Base-by-base conservation (phyloP, 1,284 basidiomycete genomes). In the Afroboletus lepidellus region DNA sequence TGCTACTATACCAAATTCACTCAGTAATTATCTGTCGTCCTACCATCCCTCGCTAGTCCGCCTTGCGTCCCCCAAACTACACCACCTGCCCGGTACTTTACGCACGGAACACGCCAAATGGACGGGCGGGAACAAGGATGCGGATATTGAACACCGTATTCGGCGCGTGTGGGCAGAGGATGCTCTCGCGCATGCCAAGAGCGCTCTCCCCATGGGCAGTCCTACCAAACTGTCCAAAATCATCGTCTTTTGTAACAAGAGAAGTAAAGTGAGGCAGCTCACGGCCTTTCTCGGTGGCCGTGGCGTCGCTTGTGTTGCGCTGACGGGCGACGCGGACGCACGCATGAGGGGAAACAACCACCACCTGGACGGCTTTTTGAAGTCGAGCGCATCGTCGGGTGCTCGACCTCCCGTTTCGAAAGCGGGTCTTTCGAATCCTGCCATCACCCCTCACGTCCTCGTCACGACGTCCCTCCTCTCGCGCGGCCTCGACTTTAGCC, bases 391-490 rank as follows among this genome's bases (percentile, higher is more conserved):
- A 9, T 24, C 50, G 7, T 51, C 53, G 8, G 25, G 29, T 8
- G 8, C 51, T 51, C 41, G 16, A 16, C 23, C 54, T 6, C 45
- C 41, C 0, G 44, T 50, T 41, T 46, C 32, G 8, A 50, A 42
- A 43, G 49, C 51, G 13, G 53, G 56, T 3, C 49, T 48, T 8
- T 66, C 55, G 13, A 69, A 72, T 37, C 60, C 64, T 1, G 57
- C 60, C 27, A 56, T 64, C 6, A 61, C 67, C 0, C 83, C 89
- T 15, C 79, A 86, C 51, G 85, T 94, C 25, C 76, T 96, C 60
- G 79, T 95, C 51, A 94, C 93, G 23, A 96, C 93, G 0, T 94
- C 92, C 11, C 76, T 96, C 21, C 84, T 96, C 27, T 92, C 92
- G n/a, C 83, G 94, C 16, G 94, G 93, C 3, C 78, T 96, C 11